Percentiles rank a stretch among this genome's conserved stretches.
Conservation (phyloP, 768 basidiomycete genomes). For the Tephrocybe sp. region DNA sequence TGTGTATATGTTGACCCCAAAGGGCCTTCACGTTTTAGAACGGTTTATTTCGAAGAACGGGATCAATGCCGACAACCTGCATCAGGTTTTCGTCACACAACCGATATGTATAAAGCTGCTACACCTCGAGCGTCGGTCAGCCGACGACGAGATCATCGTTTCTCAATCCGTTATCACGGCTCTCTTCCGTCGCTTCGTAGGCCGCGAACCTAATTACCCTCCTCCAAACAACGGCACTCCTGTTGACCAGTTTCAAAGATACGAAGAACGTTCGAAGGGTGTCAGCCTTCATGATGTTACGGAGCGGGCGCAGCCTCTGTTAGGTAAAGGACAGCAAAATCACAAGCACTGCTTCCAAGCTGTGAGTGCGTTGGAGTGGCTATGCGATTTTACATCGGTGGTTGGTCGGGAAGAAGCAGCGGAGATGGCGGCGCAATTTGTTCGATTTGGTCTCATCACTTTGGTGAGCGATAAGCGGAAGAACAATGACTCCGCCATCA, state of each 20-base stretch:
- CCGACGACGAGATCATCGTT: conserved; percentile 97
- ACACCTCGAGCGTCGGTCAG: conserved; percentile 89
- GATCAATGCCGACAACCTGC: conserved; percentile 91
- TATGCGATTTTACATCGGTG: conserved; percentile 95
- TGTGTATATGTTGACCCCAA: conserved; percentile 93
- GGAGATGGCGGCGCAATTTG: conserved; percentile 97
- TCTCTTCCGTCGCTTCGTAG: conserved; percentile 94
- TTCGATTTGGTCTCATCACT: conserved; percentile 87
- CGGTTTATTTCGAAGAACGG: conserved; percentile 99
- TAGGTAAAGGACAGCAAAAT: conserved; percentile 44
- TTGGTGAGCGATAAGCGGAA: conserved; percentile 91
- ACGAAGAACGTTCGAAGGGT: conserved; percentile 78
- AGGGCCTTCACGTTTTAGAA: conserved; percentile 97
- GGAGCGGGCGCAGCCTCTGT: conserved; percentile 60
- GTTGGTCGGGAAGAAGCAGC: conserved; percentile 95
- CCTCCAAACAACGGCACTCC: conserved; percentile 40
- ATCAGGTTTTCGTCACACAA: conserved; percentile 85
- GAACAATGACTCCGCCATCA: conserved; percentile 89
- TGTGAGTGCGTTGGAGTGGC: conserved; percentile 90
- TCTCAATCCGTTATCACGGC: conserved; percentile 92
- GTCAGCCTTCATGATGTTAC: conserved; percentile 69
- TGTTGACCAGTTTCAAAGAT: conserved; percentile 66
- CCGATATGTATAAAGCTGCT: conserved; percentile 98
- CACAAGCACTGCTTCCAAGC: conserved; percentile 85
- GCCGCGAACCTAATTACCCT: conserved; percentile 81